These are phyloP conservation scores for Lactarius hatsudake DNA, from an alignment of 768 basidiomycete genomes.

Conservation along the genomic window DNA sequence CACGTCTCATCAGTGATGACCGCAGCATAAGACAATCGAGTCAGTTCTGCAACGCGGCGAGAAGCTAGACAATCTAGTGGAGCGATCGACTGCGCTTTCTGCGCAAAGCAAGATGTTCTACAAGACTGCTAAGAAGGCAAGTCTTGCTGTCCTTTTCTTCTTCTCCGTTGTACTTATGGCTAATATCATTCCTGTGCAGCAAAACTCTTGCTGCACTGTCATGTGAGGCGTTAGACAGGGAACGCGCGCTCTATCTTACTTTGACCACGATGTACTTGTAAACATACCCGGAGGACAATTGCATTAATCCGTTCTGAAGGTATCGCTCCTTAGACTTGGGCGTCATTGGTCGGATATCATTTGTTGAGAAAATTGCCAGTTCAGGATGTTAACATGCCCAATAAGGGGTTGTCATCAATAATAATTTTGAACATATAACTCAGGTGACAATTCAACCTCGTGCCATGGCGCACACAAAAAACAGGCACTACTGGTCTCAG, in stretches of 20 bases:
- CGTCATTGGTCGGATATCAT: neutral
- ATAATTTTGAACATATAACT: neutral
- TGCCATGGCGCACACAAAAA: constrained; percentile 52
- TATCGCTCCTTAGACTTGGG: neutral
- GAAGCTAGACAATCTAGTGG: constrained; percentile 93
- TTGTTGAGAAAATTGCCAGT: no score
- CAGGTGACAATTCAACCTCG: neutral
- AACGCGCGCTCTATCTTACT: constrained; percentile 16
- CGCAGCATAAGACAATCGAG: constrained; percentile 98
- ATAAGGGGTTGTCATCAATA: constrained; percentile 32
- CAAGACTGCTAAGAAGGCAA: constrained; percentile 98
- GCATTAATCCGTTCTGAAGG: constrained; percentile 10
- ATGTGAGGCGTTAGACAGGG: constrained; percentile 44
- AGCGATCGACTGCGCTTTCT: constrained; percentile 85
- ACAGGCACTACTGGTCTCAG: constrained; percentile 76
- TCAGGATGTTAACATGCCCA: constrained; percentile 35
- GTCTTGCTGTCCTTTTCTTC: constrained; percentile 26
- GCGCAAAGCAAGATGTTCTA: constrained; percentile 97
- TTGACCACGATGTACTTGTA: constrained; percentile 20
- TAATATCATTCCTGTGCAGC: constrained; percentile 45
- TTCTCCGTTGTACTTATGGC: neutral
- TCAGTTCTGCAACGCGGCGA: constrained; percentile 94
- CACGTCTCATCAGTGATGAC: neutral
- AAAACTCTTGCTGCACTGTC: constrained; percentile 93
- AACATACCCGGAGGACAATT: constrained; percentile 21